phyloP scores from a whole-genome alignment of 495 filamentous ascomycete species.

The Parathielavia hyrcaniae region DNA sequence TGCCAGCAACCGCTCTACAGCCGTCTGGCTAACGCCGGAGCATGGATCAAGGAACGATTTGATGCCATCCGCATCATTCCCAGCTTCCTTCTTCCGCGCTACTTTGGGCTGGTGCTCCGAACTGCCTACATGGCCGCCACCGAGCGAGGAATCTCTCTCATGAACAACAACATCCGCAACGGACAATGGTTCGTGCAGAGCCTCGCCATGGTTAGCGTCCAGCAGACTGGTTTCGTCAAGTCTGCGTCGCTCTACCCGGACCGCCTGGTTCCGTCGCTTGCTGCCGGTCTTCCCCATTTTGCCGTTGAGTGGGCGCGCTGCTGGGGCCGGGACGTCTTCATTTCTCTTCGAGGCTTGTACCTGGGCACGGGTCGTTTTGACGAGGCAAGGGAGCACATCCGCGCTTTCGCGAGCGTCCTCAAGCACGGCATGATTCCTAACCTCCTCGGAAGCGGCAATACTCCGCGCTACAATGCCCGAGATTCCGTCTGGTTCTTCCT shows the following conservation, averaged over 20 bases:
- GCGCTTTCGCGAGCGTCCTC: conserved; percentile 91
- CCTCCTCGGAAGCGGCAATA: conserved; percentile 73
- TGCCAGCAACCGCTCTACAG: conserved; percentile 54
- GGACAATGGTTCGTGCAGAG: conserved; percentile 82
- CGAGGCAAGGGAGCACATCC: conserved; percentile 87
- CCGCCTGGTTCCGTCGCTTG: conserved; percentile 76
- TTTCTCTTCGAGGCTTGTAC: conserved; percentile 83
- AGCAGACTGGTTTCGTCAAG: conserved; percentile 80
- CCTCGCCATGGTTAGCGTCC: conserved; percentile 80
- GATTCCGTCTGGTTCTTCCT: conserved; percentile 98
- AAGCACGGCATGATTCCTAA: conserved; percentile 99
- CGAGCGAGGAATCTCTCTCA: conserved; percentile 68
- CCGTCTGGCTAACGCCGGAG: conserved; percentile 55
- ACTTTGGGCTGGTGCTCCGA: conserved; percentile 83
- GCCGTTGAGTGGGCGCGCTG: conserved; percentile 88
- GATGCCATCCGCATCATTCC: conserved; percentile 76
- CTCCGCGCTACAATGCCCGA: conserved; percentile 93
- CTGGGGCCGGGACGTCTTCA: conserved; percentile 97
- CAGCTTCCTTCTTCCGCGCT: conserved; percentile 82
- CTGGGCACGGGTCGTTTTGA: conserved; percentile 80
- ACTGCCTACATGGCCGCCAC: conserved; percentile 80
- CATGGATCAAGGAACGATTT: conserved; percentile 79
- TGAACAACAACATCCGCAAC: conserved; percentile 65
- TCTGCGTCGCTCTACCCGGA: conserved; percentile 85
- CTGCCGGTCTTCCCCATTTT: conserved; percentile 94